Conservation (phyloP, 1,284 basidiomycete species). For the Porodaedalea pini region DNA sequence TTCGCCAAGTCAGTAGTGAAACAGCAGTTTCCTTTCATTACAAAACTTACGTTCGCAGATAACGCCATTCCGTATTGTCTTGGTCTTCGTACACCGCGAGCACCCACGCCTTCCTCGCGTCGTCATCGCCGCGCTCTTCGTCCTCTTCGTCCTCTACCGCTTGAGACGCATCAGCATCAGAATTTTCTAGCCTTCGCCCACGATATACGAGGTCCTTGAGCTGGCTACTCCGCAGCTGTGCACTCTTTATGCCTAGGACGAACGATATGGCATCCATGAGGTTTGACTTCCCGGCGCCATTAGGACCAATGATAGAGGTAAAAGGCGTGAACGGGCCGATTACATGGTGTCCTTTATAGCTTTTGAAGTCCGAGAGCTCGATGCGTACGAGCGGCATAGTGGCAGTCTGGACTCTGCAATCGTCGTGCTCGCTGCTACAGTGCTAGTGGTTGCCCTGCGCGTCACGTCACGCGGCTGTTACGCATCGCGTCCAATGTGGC, state of each 20-base stretch:
- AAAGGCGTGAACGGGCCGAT: constrained; percentile 93
- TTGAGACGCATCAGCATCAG: constrained; percentile 46
- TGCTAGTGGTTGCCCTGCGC: background rate
- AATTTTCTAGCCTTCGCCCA: constrained; percentile 70
- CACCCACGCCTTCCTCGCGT: constrained; percentile 92
- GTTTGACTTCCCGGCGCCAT: constrained; percentile 99
- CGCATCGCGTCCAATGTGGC: background rate
- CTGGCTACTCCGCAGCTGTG: constrained; percentile 89
- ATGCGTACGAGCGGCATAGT: constrained; percentile 74
- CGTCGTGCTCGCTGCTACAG: background rate
- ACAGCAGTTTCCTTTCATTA: background rate
- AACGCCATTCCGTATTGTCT: constrained; percentile 79
- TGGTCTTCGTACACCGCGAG: constrained; percentile 85
- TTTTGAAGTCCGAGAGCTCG: constrained; percentile 89
- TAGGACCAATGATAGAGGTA: constrained; percentile 95
- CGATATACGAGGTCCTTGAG: constrained; percentile 95
- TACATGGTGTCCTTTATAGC: constrained; percentile 70
- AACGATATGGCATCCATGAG: constrained; percentile 99
- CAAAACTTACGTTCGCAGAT: constrained; percentile 78
- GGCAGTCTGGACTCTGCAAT: background rate
- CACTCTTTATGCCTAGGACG: constrained; percentile 93
- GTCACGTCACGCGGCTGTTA: constrained; percentile 4
- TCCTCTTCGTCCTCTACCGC: constrained; percentile 46
- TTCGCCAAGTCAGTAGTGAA: background rate
- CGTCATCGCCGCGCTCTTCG: constrained; percentile 57